A percentile compares a stretch with the other conserved stretches of the same genome.
These are phyloP conservation scores for Lojkania enalia DNA, from an alignment of 2,329 filamentous ascomycete genomes.

Conservation along the genomic window DNA sequence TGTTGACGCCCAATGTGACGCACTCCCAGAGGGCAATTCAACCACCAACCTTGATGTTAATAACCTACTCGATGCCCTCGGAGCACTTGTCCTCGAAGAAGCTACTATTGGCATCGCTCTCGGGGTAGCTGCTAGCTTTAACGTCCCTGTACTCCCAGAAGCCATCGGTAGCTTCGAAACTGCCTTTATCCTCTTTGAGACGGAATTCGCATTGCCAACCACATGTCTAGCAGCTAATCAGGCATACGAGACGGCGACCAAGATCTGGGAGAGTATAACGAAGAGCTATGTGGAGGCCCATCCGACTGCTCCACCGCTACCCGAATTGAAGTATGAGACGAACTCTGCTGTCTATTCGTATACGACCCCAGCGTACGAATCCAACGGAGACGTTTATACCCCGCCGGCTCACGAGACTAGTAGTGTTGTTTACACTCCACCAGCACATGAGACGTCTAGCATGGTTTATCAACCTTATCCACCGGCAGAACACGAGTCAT, in stretches of 20 bases:
- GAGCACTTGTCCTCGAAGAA: conserved; percentile 28
- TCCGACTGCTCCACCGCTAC: neutral
- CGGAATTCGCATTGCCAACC: conserved; percentile 22
- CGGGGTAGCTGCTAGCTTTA: conserved; percentile 24
- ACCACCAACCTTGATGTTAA: neutral
- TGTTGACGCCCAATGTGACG: neutral
- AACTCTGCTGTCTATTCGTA: too few species aligned
- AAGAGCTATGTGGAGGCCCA: neutral
- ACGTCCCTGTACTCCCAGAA: conserved; percentile 24
- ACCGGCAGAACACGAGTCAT: neutral
- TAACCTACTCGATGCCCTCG: conserved; percentile 7
- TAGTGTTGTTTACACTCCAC: neutral
- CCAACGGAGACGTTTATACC: neutral
- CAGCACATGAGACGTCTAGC: too few species aligned
- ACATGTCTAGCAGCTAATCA: conserved; percentile 20
- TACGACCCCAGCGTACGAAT: too few species aligned
- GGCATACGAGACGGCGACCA: conserved; percentile 1
- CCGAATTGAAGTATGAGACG: neutral
- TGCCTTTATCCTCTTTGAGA: conserved; percentile 25
- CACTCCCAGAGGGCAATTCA: neutral
- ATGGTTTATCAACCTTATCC: neutral
- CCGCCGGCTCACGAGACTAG: neutral
- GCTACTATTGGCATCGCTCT: conserved; percentile 28
- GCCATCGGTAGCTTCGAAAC: conserved; percentile 17
- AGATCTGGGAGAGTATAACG: conserved; percentile 11